Evolutionary conservation across 2,329 filamentous ascomycete species (phyloP), one percentile per base, ranked within the genome.

Genomic region (Apiospora pterosperma): DNA sequence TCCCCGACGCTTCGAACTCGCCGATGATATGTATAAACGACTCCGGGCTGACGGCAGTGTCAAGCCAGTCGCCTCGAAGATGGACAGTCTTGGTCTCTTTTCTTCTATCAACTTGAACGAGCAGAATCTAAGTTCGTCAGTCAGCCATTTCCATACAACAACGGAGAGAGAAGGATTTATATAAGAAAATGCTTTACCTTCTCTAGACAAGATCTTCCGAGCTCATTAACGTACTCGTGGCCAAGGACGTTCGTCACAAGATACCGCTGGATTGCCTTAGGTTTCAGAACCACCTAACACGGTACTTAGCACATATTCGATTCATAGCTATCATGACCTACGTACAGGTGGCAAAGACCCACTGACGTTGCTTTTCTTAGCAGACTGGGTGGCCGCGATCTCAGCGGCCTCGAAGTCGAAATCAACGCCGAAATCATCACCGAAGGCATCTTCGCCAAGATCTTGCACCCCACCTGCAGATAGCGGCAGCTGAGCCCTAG

Each of bases 21-120:
- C 94, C 94, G 68, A 96, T 92, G 65, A 99, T 82, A 75, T 99
- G 94, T 44, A 98, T 89, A 73, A 91, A 95, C 0, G 91, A 88
- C 36, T 91, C 90, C 52, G 86, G 82, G 39, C 87, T 89, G 42
- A 91, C 92, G 36, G 90, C 87, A 7, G 92, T 97, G 59, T 95
- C 91, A 67, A 88, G 85, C 96, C 96, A 99, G 60, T 92, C 91
- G 64, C 92, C 92, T 65, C 95, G 88, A 38, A 99, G 85, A 62
- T 89, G 86, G 36, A 98, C 88, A 1, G 86, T 88, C 70, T 86
- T 90, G 67, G 85, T 83, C 7, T 81, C 77, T 66, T 90, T 89
- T 0, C 85, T 88, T 65, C 85, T 88, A 69, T 97, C 93, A 62
- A 91, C 88, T 77, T 94, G 88, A 31, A 97, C 91, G n/a, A 92